Percentiles rank a stretch among this genome's conserved stretches.
These are phyloP conservation scores for Trametes sanguinea DNA, from an alignment of 768 basidiomycete genomes.

Conservation along the genomic window DNA sequence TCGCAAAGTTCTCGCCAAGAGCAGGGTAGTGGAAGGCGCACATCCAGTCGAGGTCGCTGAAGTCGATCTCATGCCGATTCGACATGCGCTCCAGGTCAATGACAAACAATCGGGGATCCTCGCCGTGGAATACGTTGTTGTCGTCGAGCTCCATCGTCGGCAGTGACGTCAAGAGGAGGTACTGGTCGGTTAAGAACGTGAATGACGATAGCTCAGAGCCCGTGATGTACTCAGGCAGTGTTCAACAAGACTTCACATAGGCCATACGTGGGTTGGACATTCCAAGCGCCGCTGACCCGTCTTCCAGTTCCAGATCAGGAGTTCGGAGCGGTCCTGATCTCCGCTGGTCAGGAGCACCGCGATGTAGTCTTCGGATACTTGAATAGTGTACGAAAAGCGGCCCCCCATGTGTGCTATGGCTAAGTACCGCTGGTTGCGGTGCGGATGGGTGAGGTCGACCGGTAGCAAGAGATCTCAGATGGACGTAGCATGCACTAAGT, in stretches of 20 bases:
- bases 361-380: slow-evolving; percentile 54
- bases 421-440: slow-evolving; percentile 35
- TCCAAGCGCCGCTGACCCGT: too few species aligned
- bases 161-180: slow-evolving; percentile 28
- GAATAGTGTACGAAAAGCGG: slow-evolving; percentile 45
- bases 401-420: slow-evolving; percentile 4
- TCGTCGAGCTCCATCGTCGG: slow-evolving; percentile 28
- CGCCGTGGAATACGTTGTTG: slow-evolving; percentile 21
- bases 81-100: slow-evolving; percentile 43
- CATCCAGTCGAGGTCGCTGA: slow-evolving; percentile 36
- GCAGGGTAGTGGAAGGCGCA: slow-evolving; percentile 47
- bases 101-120: slow-evolving; percentile 36
- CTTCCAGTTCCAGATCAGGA: too few species aligned
- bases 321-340: too few species aligned
- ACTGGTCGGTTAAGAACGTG: slow-evolving; percentile 28
- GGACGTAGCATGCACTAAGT: too few species aligned
- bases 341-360: slow-evolving; percentile 48
- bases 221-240: slow-evolving; percentile 22
- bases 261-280: too few species aligned
- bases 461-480: slow-evolving; percentile 48
- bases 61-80: slow-evolving; percentile 28
- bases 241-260: too few species aligned
- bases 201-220: slow-evolving; percentile 26
- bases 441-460: slow-evolving; percentile 50
- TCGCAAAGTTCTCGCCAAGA: slow-evolving; percentile 31